A percentile compares a stretch with the other conserved stretches of the same genome.
phyloP scores from a whole-genome alignment of 148 eudicot genomes.

The Heliosperma pusillum region DNA sequence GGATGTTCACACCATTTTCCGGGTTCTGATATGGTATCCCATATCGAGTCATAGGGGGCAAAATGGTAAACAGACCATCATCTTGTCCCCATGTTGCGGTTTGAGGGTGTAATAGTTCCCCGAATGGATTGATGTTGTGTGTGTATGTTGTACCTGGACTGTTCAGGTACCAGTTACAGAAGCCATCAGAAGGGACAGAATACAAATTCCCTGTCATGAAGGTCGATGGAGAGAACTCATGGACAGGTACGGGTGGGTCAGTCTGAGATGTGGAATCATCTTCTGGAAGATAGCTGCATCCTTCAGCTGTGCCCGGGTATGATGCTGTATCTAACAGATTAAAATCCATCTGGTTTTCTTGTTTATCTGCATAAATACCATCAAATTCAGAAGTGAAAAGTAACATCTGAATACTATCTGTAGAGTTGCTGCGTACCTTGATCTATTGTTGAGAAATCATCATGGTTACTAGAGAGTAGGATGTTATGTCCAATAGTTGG shows the following conservation, averaged over 20 bases:
- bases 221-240: constrained; percentile 22
- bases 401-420: neutral
- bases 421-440: constrained; percentile 27
- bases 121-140: constrained; percentile 18
- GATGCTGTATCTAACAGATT: constrained; percentile 35
- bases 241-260: constrained; percentile 23
- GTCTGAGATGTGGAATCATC: constrained; percentile 34
- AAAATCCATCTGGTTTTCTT: constrained; percentile 28
- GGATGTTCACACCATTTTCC: constrained; percentile 17
- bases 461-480: constrained; percentile 12
- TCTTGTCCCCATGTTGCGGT: constrained; percentile 35
- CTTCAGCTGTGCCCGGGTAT: constrained; percentile 30
- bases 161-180: constrained; percentile 25
- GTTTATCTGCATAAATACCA: constrained; percentile 32
- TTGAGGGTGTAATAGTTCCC: constrained; percentile 25
- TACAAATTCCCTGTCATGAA: constrained; percentile 26
- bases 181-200: constrained; percentile 24
- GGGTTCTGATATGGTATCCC: constrained; percentile 29
- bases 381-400: neutral
- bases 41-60: constrained; percentile 24
- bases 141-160: constrained; percentile 20
- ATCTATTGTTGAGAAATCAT: constrained; percentile 22
- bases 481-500: constrained; percentile 13
- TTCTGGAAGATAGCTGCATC: constrained; percentile 28
- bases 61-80: constrained; percentile 24